Conservation (phyloP, 164 flowering plant genomes). For the Taxillus chinensis region DNA sequence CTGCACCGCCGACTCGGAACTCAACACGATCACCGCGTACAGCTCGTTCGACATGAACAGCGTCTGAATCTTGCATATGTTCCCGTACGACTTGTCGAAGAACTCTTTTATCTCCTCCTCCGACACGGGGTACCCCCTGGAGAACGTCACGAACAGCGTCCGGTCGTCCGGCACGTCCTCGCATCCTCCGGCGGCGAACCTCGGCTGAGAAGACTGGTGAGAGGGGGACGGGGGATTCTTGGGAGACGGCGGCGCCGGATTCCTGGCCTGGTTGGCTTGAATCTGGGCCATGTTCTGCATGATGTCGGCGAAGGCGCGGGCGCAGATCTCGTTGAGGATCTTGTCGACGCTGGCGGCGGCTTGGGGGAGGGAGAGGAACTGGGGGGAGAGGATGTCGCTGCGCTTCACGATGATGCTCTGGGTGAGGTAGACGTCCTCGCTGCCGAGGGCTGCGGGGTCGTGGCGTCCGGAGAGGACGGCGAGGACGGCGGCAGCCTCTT, state of each 20-base stretch:
- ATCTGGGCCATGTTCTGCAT: not conserved
- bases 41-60: no score
- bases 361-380: slow-evolving; percentile 16
- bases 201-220: not conserved
- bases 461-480: slow-evolving; percentile 15
- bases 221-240: not conserved
- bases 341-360: slow-evolving; percentile 11
- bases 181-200: no score
- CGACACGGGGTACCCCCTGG: slow-evolving; percentile 43
- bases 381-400: slow-evolving; percentile 6
- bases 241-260: not conserved
- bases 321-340: slow-evolving; percentile 18
- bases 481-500: slow-evolving; percentile 20
- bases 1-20: no score
- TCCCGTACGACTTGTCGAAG: slow-evolving; percentile 18
- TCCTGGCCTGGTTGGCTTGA: no score
- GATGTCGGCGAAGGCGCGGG: slow-evolving; percentile 28
- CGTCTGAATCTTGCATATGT: no score
- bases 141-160: slow-evolving; percentile 51
- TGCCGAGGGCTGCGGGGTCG: not conserved
- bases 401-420: not conserved
- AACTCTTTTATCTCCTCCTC: slow-evolving; percentile 29
- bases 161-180: slow-evolving; percentile 17
- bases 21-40: no score
- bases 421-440: not conserved